A percentile compares a stretch with the other conserved stretches of the same genome.
Conservation (phyloP, 306 rosid genomes). For the Trifolium subterraneum region DNA sequence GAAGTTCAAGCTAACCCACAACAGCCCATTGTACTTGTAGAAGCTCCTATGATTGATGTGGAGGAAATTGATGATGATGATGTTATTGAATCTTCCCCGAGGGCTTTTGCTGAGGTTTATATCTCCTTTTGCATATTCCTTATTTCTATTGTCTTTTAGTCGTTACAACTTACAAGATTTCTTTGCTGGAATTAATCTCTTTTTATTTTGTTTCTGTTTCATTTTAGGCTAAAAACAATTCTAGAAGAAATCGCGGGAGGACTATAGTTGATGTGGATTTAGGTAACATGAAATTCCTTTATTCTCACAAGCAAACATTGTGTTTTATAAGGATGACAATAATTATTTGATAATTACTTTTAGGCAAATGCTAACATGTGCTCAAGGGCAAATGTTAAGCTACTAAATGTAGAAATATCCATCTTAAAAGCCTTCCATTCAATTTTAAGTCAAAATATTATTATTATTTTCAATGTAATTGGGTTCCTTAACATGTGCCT, state of each 20-base stretch:
- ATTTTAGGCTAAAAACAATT: slow-evolving; percentile 79
- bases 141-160: slow-evolving; percentile 23
- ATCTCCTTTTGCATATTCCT: neutral
- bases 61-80: slow-evolving; percentile 95
- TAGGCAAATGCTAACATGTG: too few species aligned
- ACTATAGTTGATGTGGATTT: slow-evolving; percentile 75
- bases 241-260: slow-evolving; percentile 70
- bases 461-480: too few species aligned
- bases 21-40: slow-evolving; percentile 42
- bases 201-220: slow-evolving; percentile 20
- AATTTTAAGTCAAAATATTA: too few species aligned
- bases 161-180: neutral
- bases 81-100: slow-evolving; percentile 75
- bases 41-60: slow-evolving; percentile 66
- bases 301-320: neutral
- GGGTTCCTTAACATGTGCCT: neutral
- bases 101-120: slow-evolving; percentile 84
- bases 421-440: too few species aligned
- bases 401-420: too few species aligned
- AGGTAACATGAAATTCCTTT: slow-evolving; percentile 55
- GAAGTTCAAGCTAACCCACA: slow-evolving; percentile 37
- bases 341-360: neutral
- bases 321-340: slow-evolving; percentile 13
- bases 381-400: too few species aligned
- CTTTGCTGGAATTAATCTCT: slow-evolving; percentile 5